These are phyloP conservation scores for Citrus mangshanensis DNA, from an alignment of 345 rosid species.

Conservation along the genomic window DNA sequence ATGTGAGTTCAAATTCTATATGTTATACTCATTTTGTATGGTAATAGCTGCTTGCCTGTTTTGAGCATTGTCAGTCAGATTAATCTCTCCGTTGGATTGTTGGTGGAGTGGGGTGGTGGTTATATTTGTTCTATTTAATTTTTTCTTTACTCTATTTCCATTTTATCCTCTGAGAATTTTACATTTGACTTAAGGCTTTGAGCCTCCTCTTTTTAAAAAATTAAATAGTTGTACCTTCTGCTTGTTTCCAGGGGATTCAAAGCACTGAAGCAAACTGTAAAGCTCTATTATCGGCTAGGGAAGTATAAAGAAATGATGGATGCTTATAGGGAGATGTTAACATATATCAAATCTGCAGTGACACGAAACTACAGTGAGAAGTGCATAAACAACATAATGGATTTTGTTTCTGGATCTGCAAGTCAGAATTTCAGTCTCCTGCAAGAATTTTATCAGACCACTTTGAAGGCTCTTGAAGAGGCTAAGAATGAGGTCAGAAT, in stretches of 20 bases:
- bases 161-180: not conserved
- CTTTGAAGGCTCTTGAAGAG: conserved; percentile 96
- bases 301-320: conserved; percentile 95
- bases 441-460: conserved; percentile 93
- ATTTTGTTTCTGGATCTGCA: conserved; percentile 97
- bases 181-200: not conserved
- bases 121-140: not conserved
- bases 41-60: not conserved
- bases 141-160: not conserved
- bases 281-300: conserved; percentile 89
- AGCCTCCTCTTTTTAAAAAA: not conserved
- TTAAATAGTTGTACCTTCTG: not conserved
- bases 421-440: conserved; percentile 87
- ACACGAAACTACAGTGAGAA: conserved; percentile 97
- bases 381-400: conserved; percentile 98
- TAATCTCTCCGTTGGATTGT: not conserved
- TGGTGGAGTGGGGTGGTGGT: not conserved
- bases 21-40: not conserved
- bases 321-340: conserved; percentile 88
- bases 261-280: conserved; percentile 95
- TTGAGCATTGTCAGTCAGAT: not conserved
- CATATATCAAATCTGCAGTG: conserved; percentile 95
- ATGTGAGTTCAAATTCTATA: not conserved
- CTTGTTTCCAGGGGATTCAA: conserved; percentile 82
- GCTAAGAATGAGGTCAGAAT: conserved; percentile 88